Percentiles rank a stretch among this genome's conserved stretches.
Conservation (phyloP, 2,329 filamentous ascomycete species). For the Cryphonectria nitschkei region DNA sequence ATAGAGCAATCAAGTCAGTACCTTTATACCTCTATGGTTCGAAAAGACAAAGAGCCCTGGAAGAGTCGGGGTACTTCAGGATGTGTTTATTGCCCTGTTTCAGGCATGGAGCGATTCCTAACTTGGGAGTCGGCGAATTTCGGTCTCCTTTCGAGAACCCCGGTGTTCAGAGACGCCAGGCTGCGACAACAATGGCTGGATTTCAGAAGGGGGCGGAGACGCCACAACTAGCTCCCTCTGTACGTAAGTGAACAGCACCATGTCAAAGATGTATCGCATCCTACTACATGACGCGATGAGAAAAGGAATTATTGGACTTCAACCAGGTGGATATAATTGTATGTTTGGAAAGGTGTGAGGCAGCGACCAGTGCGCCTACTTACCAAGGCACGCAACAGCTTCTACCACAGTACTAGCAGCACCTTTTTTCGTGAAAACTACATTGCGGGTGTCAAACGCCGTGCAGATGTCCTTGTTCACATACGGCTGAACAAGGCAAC, state of each 20-base stretch:
- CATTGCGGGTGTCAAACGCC: neutral
- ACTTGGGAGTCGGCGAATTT: neutral
- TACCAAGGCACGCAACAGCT: neutral
- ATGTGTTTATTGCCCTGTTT: neutral
- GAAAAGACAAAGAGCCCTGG: neutral
- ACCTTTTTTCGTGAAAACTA: neutral
- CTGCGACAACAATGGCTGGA: neutral
- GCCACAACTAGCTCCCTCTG: neutral
- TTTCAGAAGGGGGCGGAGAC: neutral
- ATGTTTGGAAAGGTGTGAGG: neutral
- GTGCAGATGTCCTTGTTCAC: too few relatives aligned
- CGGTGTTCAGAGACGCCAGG: neutral
- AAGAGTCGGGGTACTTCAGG: neutral
- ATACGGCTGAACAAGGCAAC: neutral
- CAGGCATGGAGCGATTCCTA: neutral
- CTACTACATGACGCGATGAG: neutral
- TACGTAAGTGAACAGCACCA: neutral
- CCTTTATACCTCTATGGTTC: neutral
- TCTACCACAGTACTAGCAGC: neutral
- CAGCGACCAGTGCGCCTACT: neutral
- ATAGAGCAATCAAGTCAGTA: neutral
- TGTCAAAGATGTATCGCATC: neutral
- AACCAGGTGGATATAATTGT: neutral
- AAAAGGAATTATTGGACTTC: neutral
- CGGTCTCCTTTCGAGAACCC: neutral